Percentiles rank a stretch among this genome's conserved stretches.
These are phyloP conservation scores for Globisporangium solare DNA, from an alignment of 352 stramenopile species.

Conservation along the genomic window DNA sequence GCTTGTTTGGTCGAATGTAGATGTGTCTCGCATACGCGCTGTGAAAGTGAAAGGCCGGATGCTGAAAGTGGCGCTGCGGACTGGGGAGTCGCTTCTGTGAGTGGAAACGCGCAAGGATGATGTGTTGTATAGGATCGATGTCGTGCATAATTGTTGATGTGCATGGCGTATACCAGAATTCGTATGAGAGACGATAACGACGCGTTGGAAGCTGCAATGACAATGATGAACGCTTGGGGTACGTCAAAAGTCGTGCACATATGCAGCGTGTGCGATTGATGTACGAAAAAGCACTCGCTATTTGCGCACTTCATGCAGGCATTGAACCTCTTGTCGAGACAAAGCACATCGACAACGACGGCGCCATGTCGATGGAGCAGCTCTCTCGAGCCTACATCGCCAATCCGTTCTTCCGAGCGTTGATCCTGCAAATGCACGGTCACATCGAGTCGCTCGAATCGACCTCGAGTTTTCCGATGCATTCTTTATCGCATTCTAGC, in stretches of 20 bases:
- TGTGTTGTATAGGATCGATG: too few relatives aligned
- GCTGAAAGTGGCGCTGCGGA: slow-evolving; percentile 19
- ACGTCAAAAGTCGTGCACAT: background rate
- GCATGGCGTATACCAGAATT: slow-evolving; percentile 15
- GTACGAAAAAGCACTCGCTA: background rate
- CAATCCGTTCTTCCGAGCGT: slow-evolving; percentile 24
- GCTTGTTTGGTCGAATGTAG: slow-evolving; percentile 4
- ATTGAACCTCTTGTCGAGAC: slow-evolving; percentile 42
- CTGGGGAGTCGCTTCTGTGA: slow-evolving; percentile 26
- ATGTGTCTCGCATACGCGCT: slow-evolving; percentile 15
- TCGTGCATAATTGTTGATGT: background rate
- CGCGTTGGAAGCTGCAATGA: slow-evolving; percentile 23
- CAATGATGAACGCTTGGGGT: slow-evolving; percentile 49
- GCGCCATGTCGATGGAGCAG: slow-evolving; percentile 12
- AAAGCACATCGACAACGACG: slow-evolving; percentile 2
- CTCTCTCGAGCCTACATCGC: slow-evolving; percentile 28
- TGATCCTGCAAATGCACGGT: slow-evolving; percentile 34
- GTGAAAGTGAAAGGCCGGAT: slow-evolving; percentile 32
- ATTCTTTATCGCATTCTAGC: too few relatives aligned
- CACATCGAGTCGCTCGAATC: slow-evolving; percentile 21
- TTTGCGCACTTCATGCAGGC: slow-evolving; percentile 10
- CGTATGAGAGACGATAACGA: slow-evolving; percentile 19
- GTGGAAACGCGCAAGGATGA: background rate
- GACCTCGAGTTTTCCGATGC: background rate
- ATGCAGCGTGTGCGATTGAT: background rate